Percentiles rank a stretch among this genome's conserved stretches.
phyloP scores from a whole-genome alignment of 495 filamentous ascomycete genomes.

The Sabuloglossum arenarium region DNA sequence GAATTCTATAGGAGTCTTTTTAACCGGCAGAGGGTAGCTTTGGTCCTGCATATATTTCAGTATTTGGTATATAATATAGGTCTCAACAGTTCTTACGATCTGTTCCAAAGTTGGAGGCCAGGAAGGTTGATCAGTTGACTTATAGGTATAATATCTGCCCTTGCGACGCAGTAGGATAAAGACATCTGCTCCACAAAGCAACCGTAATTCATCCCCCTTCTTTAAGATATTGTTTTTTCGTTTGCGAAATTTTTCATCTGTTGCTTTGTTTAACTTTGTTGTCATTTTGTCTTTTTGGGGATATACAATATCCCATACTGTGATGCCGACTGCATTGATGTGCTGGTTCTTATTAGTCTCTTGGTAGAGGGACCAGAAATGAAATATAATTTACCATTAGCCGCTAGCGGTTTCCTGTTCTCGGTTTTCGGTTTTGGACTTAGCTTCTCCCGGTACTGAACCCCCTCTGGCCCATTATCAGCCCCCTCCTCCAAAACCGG shows the following conservation, averaged over 20 bases:
- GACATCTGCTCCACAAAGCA: background rate
- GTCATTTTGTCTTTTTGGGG: background rate
- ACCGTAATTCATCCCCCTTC: background rate
- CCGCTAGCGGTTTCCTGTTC: background rate
- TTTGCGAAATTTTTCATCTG: background rate
- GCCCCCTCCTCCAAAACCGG: background rate
- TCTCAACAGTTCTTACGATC: background rate
- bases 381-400: background rate
- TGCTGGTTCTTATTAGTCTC: background rate
- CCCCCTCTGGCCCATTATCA: background rate
- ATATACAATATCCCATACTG: background rate
- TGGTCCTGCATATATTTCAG: background rate
- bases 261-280: background rate
- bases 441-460: background rate
- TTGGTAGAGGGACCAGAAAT: background rate
- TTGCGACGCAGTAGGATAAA: background rate
- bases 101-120: background rate
- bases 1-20: background rate
- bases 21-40: background rate
- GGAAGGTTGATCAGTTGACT: background rate
- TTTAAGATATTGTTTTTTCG: background rate
- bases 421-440: background rate
- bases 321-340: background rate
- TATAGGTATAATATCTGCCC: background rate
- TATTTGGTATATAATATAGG: background rate